phyloP scores from a whole-genome alignment of 129 eudicot species.

The Logfia minima region DNA sequence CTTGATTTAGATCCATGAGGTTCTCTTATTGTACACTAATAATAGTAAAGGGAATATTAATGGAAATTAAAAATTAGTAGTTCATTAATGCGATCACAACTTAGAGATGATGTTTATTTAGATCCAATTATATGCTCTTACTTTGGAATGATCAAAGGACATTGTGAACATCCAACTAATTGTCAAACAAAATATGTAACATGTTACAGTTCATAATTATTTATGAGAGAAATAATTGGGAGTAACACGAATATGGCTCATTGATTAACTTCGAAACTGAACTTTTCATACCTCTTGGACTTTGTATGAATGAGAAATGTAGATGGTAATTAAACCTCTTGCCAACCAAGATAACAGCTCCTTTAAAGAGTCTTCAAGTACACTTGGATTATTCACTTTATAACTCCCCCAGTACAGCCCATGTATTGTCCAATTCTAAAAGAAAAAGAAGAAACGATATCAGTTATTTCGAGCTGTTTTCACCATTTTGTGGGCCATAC shows the following conservation, averaged over 20 bases:
- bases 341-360: conserved; percentile 86
- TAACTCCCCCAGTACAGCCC: conserved; percentile 99
- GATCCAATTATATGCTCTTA: neutral
- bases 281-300: conserved; percentile 56
- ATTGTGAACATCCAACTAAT: neutral
- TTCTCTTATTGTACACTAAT: neutral
- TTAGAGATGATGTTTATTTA: neutral
- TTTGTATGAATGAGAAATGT: conserved; percentile 69
- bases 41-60: neutral
- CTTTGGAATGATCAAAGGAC: neutral
- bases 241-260: neutral
- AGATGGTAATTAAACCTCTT: conserved; percentile 62
- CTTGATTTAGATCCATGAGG: neutral
- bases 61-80: neutral
- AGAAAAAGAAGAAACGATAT: neutral
- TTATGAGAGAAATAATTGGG: neutral
- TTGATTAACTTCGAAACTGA: conserved; percentile 6
- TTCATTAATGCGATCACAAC: neutral
- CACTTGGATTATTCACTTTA: conserved; percentile 49
- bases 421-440: conserved; percentile 96
- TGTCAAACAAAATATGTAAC: neutral
- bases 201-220: neutral
- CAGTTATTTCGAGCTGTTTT: neutral
- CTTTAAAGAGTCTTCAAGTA: conserved; percentile 77
- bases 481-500: neutral